A percentile compares a stretch with the other conserved stretches of the same genome.
Conservation (phyloP, 164 flowering plant genomes). For the Stephania yunnanensis region DNA sequence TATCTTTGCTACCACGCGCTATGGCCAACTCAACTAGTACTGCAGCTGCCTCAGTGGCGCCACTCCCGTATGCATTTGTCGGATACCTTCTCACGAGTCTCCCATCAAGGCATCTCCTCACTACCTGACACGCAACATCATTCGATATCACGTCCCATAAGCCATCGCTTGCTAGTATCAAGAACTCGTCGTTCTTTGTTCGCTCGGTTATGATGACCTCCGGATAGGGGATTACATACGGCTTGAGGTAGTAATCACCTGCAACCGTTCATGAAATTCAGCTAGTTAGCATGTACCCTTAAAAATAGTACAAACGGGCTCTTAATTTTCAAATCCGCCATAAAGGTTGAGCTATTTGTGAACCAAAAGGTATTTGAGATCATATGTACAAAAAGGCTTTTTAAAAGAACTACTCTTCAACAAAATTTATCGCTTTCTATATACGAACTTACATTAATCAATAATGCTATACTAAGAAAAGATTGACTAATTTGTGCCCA, state of each 20-base stretch:
- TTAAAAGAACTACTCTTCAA: neutral
- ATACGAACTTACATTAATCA: too few relatives aligned
- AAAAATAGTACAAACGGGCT: neutral
- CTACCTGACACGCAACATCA: slow-evolving; percentile 39
- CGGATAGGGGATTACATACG: slow-evolving; percentile 41
- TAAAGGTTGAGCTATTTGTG: neutral
- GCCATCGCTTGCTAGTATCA: slow-evolving; percentile 45
- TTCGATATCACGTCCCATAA: slow-evolving; percentile 52
- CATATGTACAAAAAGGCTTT: neutral
- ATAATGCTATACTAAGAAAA: too few relatives aligned
- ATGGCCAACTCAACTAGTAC: slow-evolving; percentile 34
- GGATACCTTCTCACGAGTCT: slow-evolving; percentile 7
- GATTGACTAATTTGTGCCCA: neutral
- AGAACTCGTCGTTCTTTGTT: slow-evolving; percentile 28
- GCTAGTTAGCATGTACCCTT: neutral
- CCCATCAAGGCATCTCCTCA: slow-evolving; percentile 27
- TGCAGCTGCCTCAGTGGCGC: slow-evolving; percentile 32
- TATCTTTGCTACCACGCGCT: slow-evolving; percentile 39
- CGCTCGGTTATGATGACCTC: slow-evolving; percentile 37
- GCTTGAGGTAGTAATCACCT: slow-evolving; percentile 47
- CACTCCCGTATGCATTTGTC: slow-evolving; percentile 11
- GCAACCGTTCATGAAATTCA: neutral
- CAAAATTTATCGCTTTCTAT: neutral
- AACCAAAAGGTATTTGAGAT: neutral
- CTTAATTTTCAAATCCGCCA: neutral